These are phyloP conservation scores for Plasmodium cynomolgi DNA, from an alignment of 169 alveolate species.

Conservation along the genomic window DNA sequence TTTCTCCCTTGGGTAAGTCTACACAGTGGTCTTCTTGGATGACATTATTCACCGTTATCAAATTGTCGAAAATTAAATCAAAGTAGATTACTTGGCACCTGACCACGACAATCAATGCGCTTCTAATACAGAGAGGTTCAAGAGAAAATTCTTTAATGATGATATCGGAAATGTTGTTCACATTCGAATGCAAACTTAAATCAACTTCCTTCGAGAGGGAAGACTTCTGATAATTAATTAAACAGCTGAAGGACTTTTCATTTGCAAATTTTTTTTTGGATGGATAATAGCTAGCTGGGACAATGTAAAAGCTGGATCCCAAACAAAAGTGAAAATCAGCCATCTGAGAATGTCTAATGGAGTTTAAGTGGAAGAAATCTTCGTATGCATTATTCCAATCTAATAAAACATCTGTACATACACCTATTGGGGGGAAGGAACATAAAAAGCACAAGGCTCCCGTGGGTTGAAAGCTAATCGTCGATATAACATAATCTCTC, in stretches of 20 bases:
- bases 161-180: slow-evolving; percentile 75
- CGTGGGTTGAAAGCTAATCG: slow-evolving; percentile 88
- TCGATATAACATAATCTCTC: slow-evolving; percentile 86
- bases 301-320: slow-evolving; percentile 87
- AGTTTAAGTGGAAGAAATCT: slow-evolving; percentile 78
- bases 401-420: slow-evolving; percentile 87
- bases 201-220: slow-evolving; percentile 81
- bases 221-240: slow-evolving; percentile 87
- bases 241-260: slow-evolving; percentile 78
- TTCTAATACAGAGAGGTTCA: slow-evolving; percentile 60
- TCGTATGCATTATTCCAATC: slow-evolving; percentile 90
- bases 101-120: slow-evolving; percentile 17
- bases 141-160: slow-evolving; percentile 62
- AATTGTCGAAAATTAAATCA: slow-evolving; percentile 18
- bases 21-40: neutral
- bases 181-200: slow-evolving; percentile 83
- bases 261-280: slow-evolving; percentile 81
- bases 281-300: slow-evolving; percentile 89
- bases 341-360: slow-evolving; percentile 78
- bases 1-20: neutral
- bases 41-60: slow-evolving; percentile 9
- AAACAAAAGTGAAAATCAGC: slow-evolving; percentile 86
- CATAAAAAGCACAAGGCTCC: slow-evolving; percentile 88
- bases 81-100: slow-evolving; percentile 38
- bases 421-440: slow-evolving; percentile 87